These are phyloP conservation scores for Coniochaeta hoffmannii DNA, from an alignment of 2,329 filamentous ascomycete species.

Conservation along the genomic window DNA sequence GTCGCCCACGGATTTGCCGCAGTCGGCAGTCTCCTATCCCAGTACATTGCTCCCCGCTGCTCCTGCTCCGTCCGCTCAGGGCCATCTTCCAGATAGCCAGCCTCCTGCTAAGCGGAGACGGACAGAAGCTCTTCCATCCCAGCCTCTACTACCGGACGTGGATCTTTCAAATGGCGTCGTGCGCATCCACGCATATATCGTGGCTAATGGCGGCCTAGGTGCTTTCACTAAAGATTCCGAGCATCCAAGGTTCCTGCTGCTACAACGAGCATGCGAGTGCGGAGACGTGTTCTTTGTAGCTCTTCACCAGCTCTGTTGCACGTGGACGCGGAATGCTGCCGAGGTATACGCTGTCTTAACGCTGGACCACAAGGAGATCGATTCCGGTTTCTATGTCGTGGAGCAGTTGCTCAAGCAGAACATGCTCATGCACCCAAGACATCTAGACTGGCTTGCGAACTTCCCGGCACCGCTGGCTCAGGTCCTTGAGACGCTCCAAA, in stretches of 20 bases:
- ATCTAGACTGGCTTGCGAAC: constrained; percentile 25
- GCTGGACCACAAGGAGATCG: constrained; percentile 18
- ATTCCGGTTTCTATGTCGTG: constrained; percentile 26
- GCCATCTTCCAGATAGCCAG: neutral
- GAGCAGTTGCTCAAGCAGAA: constrained; percentile 30
- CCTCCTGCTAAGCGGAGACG: constrained; percentile 12
- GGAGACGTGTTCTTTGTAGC: constrained; percentile 58
- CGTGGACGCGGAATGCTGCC: constrained; percentile 35
- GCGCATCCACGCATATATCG: neutral
- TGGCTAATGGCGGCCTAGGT: constrained; percentile 14
- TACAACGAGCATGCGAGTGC: constrained; percentile 46
- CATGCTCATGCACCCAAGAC: constrained; percentile 16
- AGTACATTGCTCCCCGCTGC: neutral
- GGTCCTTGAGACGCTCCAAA: constrained; percentile 4
- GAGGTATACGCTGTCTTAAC: constrained; percentile 28
- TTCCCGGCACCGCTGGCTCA: constrained; percentile 24
- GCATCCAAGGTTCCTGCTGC: constrained; percentile 40
- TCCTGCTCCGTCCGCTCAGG: neutral
- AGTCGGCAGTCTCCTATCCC: neutral
- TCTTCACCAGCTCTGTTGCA: constrained; percentile 58
- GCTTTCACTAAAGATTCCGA: constrained; percentile 25
- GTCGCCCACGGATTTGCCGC: neutral
- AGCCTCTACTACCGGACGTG: neutral
- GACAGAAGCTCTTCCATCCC: constrained; percentile 8
- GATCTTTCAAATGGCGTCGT: neutral